phyloP scores from a whole-genome alignment of 2,329 filamentous ascomycete genomes.

The Ceratocystis variospora region DNA sequence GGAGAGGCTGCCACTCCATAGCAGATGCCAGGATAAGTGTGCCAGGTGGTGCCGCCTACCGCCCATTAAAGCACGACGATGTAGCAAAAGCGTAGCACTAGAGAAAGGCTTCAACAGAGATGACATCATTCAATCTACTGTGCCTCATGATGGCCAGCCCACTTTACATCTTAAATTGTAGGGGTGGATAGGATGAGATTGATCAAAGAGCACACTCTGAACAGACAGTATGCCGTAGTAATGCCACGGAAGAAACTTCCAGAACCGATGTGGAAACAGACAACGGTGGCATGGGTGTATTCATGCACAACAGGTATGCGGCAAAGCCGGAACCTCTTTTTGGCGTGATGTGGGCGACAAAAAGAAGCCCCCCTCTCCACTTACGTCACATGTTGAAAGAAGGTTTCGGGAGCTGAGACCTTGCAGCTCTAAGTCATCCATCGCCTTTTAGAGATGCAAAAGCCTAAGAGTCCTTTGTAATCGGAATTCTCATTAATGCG shows the following conservation, averaged over 20 bases:
- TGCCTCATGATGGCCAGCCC: no score
- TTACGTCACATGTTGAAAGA: constrained; percentile 5
- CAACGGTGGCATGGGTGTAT: not conserved
- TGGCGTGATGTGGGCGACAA: not conserved
- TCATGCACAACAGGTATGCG: not conserved
- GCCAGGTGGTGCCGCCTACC: not conserved
- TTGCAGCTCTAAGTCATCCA: not conserved
- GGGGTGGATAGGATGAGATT: no score
- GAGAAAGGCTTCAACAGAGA: no score
- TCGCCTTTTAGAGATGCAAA: not conserved
- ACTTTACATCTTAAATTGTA: no score
- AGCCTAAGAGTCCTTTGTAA: no score
- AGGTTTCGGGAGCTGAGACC: not conserved
- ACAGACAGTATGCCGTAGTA: no score
- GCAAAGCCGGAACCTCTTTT: not conserved
- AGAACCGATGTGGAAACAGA: not conserved
- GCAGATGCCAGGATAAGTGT: not conserved
- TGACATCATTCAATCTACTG: no score
- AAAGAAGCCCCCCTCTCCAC: not conserved
- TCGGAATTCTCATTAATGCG: not conserved
- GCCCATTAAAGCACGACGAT: not conserved
- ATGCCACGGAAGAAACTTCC: not conserved
- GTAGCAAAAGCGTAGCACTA: not conserved
- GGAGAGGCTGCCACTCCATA: no score
- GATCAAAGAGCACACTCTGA: no score